A percentile compares a stretch with the other conserved stretches of the same genome.
These are phyloP conservation scores for Bipolaris oryzae DNA, from an alignment of 2,329 filamentous ascomycete genomes.

Conservation along the genomic window DNA sequence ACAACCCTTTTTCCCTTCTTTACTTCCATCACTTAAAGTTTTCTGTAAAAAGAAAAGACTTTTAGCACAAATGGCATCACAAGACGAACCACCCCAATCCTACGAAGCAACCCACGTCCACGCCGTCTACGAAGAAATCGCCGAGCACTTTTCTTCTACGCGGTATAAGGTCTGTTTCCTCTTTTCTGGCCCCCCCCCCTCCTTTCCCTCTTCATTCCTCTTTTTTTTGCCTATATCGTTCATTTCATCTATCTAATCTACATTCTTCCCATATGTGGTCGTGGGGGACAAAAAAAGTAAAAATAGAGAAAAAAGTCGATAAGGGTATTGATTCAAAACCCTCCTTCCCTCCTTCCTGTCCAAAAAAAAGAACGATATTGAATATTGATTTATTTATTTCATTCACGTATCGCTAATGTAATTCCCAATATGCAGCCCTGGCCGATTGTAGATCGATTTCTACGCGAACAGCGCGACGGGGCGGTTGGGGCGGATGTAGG, in stretches of 20 bases:
- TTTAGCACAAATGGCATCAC: not conserved
- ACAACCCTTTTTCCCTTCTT: not conserved
- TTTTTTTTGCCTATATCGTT: not conserved
- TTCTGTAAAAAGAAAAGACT: too few relatives aligned
- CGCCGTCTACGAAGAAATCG: slow-evolving; percentile 86
- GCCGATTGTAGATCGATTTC: slow-evolving; percentile 85
- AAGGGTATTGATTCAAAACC: too few relatives aligned
- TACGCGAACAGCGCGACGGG: slow-evolving; percentile 68
- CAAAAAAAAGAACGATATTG: too few relatives aligned
- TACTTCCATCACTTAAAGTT: too few relatives aligned
- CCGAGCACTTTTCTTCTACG: slow-evolving; percentile 81
- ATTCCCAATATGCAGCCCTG: slow-evolving; percentile 66
- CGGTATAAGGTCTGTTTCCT: slow-evolving; percentile 65
- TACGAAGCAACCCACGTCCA: slow-evolving; percentile 93
- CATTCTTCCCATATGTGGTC: not conserved
- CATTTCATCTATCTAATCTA: not conserved
- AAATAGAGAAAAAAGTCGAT: not conserved
- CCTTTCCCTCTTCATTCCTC: not conserved
- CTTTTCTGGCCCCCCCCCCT: too few relatives aligned
- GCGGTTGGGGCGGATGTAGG: slow-evolving; percentile 88
- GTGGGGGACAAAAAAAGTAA: too few relatives aligned
- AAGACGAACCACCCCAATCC: not conserved
- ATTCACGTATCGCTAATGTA: not conserved
- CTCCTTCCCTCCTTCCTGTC: not conserved
- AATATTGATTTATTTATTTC: too few relatives aligned